Evolutionary conservation across 768 basidiomycete species (phyloP).

Genomic region (Sporobolomyces phaffii): DNA sequence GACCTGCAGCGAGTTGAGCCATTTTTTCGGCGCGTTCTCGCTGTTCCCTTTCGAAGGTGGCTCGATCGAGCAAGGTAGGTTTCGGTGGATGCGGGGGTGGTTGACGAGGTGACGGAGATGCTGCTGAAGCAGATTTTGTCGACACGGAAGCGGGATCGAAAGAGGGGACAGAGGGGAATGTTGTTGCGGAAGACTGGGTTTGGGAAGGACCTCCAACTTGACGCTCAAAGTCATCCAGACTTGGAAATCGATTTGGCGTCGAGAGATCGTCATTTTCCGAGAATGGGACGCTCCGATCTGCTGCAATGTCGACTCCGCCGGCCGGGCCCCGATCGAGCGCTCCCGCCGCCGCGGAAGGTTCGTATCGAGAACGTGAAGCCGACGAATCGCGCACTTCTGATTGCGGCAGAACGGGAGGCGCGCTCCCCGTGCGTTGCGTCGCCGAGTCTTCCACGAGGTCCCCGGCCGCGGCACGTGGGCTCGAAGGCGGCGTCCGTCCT

Average conservation of each 20-base stretch:
- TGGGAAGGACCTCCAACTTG: neutral
- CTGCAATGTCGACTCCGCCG: conserved; percentile 8
- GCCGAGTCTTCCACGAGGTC: conserved; percentile 21
- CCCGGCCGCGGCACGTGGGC: neutral
- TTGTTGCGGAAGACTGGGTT: neutral
- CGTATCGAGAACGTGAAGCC: neutral
- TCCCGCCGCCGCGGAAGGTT: neutral
- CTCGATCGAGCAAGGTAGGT: neutral
- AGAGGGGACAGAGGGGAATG: conserved; percentile 8
- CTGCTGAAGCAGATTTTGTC: no score
- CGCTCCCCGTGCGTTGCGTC: conserved; percentile 9
- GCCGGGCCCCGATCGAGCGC: conserved; percentile 21
- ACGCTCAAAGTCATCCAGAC: conserved; percentile 31
- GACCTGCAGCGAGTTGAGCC: conserved; percentile 4
- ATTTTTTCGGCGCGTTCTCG: conserved; percentile 2
- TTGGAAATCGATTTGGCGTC: conserved; percentile 19
- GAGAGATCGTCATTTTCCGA: neutral
- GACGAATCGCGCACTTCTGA: conserved; percentile 7
- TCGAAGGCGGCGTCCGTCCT: neutral
- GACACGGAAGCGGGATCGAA: neutral
- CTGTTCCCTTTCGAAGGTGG: conserved; percentile 11
- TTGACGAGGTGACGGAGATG: neutral
- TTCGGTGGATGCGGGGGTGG: conserved; percentile 27
- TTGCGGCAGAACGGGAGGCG: conserved; percentile 11
- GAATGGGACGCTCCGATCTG: neutral